Conservation (phyloP, 2,329 filamentous ascomycete species). For the Fusarium irregulare region DNA sequence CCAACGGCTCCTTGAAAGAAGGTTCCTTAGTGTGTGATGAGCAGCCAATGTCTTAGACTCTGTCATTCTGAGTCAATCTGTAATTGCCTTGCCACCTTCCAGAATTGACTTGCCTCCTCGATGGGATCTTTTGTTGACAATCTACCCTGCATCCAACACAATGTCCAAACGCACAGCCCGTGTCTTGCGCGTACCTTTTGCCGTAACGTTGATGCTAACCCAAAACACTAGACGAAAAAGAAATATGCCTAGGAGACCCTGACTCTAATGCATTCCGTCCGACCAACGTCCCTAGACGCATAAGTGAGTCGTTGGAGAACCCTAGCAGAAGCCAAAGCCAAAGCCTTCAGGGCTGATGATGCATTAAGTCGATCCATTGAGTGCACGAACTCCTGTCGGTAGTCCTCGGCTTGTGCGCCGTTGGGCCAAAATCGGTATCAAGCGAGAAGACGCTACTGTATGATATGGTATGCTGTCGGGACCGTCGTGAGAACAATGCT, state of each 20-base stretch:
- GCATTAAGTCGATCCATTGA: conserved; percentile 17
- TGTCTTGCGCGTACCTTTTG: conserved; percentile 19
- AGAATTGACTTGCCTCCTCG: background rate
- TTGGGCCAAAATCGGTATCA: conserved; percentile 26
- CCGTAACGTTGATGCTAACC: conserved; percentile 7
- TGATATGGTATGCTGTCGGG: conserved; percentile 7
- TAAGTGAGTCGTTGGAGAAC: conserved; percentile 24
- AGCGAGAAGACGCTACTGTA: conserved; percentile 17
- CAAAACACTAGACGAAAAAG: background rate
- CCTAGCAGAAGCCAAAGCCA: background rate
- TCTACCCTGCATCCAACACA: conserved; percentile 26
- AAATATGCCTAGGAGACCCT: conserved; percentile 18
- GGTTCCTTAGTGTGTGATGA: conserved; percentile 12
- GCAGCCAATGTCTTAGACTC: conserved; percentile 1
- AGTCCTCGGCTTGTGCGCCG: conserved; percentile 21
- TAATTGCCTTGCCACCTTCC: background rate
- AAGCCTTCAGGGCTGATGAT: conserved; percentile 20
- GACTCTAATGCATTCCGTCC: conserved; percentile 12
- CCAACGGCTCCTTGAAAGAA: conserved; percentile 3
- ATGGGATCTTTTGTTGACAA: conserved; percentile 18
- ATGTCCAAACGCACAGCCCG: conserved; percentile 9
- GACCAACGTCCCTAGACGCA: conserved; percentile 19
- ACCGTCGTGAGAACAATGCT: conserved; percentile 24
- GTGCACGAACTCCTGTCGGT: conserved; percentile 29
- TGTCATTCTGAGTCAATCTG: conserved; percentile 1